These are phyloP conservation scores for Solanum tarapatanum DNA, from an alignment of 257 asterid species.

Conservation along the genomic window DNA sequence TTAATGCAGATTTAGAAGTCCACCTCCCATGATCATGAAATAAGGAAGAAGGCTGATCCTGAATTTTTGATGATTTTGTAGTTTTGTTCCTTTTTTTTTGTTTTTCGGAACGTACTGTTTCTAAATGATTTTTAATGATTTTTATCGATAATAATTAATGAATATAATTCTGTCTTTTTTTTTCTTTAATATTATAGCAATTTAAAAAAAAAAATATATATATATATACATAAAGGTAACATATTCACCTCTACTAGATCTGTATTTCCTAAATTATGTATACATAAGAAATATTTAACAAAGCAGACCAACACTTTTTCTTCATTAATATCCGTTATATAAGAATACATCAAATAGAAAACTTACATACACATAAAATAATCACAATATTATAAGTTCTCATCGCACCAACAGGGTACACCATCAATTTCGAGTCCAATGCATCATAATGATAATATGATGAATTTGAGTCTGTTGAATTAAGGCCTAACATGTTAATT, in stretches of 20 bases:
- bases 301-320: neutral
- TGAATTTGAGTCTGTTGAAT: too few relatives aligned
- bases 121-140: too few relatives aligned
- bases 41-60: neutral
- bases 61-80: neutral
- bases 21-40: neutral
- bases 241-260: neutral
- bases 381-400: neutral
- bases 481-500: too few relatives aligned
- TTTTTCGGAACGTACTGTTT: neutral
- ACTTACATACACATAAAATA: neutral
- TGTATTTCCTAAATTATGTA: neutral
- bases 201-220: too few relatives aligned
- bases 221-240: neutral
- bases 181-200: neutral
- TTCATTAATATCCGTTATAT: neutral
- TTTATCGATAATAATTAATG: too few relatives aligned
- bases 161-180: too few relatives aligned
- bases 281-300: neutral
- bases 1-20: neutral
- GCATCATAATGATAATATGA: too few relatives aligned
- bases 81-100: neutral
- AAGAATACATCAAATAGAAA: neutral
- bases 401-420: neutral
- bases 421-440: too few relatives aligned